Base-by-base conservation (phyloP, 257 asterid genomes). In the Rehmannia glutinosa region DNA sequence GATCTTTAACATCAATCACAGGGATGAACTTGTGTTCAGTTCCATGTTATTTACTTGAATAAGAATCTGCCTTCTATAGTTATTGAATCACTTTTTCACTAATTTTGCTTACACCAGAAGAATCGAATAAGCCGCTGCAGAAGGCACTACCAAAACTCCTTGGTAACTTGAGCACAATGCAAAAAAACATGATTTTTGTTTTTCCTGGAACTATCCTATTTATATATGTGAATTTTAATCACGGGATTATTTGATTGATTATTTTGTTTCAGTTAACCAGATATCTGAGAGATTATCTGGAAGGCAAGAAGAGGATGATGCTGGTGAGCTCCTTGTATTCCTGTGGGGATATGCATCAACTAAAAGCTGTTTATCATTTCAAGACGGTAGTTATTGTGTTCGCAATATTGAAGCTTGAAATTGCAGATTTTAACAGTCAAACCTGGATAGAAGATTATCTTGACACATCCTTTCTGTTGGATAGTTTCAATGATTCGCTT, bases 21-120 rank as follows among this genome's bases (percentile, higher is more conserved):
- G 56, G 69, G 64, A 38, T 73, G 64, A 28, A 49, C 42, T 16
- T 17, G 58, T 17, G 21, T 61, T 63, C 57, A 23, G n/a, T 19
- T 45, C 50, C 61, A 68, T 49, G 56, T 56, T 25, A 30, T 20
- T 73, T 61, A 30, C 58, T 38, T 30, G 71, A 56, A 66, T 30
- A 17, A 30, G 52, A 59, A 61, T 45, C 59, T 9, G 39, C 61
- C 56, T 27, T 46, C 10, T 66, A 24, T 69, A 30, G 33, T 64
- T 52, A 66, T 62, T 70, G 49, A 62, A 41, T 50, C 41, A 24
- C 42, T 20, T 57, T 69, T 51, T 79, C 41, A 51, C 54, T 78
- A n/a, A n/a, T n/a, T n/a, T n/a, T n/a, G n/a, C n/a, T n/a, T n/a
- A 84, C 95, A 94, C 83, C 99, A 94, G 86, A 91, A 81, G 86